Evolutionary conservation across 495 filamentous ascomycete species (phyloP), one percentile per base, ranked within the genome.

Genomic region (Aspergillus panamensis): DNA sequence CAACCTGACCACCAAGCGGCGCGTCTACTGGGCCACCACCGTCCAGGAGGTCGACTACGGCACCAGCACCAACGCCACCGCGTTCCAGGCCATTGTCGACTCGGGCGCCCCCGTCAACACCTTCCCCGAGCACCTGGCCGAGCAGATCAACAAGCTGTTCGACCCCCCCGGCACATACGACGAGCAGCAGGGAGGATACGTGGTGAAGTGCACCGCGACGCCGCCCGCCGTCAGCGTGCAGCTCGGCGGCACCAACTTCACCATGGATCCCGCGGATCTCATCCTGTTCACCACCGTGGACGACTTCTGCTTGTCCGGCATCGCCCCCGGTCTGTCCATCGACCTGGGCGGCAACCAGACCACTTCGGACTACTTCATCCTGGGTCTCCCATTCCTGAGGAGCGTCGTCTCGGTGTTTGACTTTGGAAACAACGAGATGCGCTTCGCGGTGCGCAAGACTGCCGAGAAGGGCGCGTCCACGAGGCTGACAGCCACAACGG

Each of bases 311-410:
- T 13, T 57, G 1, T 57, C 47, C 0, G 48, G 31, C 0, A 51
- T 57, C 14, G 20, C 48, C 7, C 55, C 19, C 16, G 39, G 58
- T 32, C 66, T 61, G 74, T 70, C 10, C 72, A 58, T 51, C 61
- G 3, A 53, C 48, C 67, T 6, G 81, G 72, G 62, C 73, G 70
- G 57, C 73, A 66, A 20, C 32, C 59, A 62, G 55, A 73, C 35
- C 35, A 9, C 60, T 60, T 56, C 66, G 0, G 71, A 71, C 21
- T 66, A 80, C 14, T 80, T 77, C 56, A 82, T 88, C 40, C 61
- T 91, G 1, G 88, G 88, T 8, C 87, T 87, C 51, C 73, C 84
- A 4, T 92, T 91, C 59, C 69, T 91, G 52, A 92, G 90, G 73
- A 90, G 89, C 62, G 87, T 91, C 17, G 88, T 91, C 63, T 73